Percentiles rank a stretch among this genome's conserved stretches.
Evolutionary conservation across 208 protist species (phyloP).

Genomic region (Trypanosomatidae sp.): DNA sequence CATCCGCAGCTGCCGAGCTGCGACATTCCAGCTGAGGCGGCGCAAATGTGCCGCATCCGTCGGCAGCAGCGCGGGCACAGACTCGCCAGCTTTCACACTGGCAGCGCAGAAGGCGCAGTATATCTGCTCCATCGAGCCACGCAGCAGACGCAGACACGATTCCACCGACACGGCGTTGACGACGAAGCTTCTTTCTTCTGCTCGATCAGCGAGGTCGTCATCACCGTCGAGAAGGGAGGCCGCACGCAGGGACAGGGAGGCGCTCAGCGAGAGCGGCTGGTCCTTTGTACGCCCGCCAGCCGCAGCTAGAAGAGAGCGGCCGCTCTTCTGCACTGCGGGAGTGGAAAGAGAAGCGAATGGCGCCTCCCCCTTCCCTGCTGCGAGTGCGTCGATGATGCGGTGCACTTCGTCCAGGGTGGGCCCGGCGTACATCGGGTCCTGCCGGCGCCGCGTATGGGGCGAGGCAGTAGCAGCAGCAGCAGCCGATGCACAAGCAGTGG

Average conservation of each 20-base stretch:
- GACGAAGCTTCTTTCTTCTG: neutral
- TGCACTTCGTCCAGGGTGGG: conserved; percentile 50
- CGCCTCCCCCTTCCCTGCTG: neutral
- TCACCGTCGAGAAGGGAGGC: too few species aligned
- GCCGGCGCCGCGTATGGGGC: too few species aligned
- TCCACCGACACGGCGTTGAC: neutral
- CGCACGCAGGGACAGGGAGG: too few species aligned
- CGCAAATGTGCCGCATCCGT: conserved; percentile 17
- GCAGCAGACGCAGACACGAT: conserved; percentile 3
- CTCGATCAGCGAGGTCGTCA: too few species aligned
- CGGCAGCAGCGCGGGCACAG: conserved; percentile 15
- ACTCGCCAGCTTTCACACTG: conserved; percentile 1
- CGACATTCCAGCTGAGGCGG: conserved; percentile 11
- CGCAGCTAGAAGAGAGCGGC: too few species aligned
- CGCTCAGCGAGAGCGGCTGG: too few species aligned
- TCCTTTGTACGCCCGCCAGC: too few species aligned
- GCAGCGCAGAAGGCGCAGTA: conserved; percentile 10
- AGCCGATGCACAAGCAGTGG: neutral
- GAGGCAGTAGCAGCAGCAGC: too few species aligned
- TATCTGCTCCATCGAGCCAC: conserved; percentile 23
- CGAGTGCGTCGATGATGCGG: conserved; percentile 30
- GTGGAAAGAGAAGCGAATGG: neutral
- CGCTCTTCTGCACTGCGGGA: neutral
- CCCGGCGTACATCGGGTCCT: neutral
- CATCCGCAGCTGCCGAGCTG: neutral